Evolutionary conservation across 495 filamentous ascomycete species (phyloP).

Genomic region (Penicillium cosmopolitanum): DNA sequence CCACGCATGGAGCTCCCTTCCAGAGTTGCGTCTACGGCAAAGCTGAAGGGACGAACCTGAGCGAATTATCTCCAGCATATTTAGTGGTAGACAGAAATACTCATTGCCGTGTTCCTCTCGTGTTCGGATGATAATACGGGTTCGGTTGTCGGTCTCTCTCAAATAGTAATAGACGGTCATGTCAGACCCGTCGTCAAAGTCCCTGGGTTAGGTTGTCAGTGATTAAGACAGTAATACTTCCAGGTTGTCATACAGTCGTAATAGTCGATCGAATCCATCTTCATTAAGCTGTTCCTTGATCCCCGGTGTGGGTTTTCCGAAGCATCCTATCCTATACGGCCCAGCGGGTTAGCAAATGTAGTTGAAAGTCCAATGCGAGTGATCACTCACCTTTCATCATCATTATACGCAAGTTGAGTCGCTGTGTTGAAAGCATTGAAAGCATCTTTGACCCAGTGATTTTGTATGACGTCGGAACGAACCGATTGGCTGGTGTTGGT

Average conservation of each 20-base stretch:
- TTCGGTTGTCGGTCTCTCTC: slow-evolving; percentile 54
- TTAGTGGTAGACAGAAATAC: slow-evolving; percentile 55
- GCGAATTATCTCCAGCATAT: slow-evolving; percentile 57
- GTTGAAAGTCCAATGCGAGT: background rate
- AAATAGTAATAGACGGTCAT: slow-evolving; percentile 60
- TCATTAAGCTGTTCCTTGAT: slow-evolving; percentile 43
- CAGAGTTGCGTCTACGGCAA: slow-evolving; percentile 49
- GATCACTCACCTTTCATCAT: slow-evolving; percentile 45
- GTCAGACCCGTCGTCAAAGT: slow-evolving; percentile 44
- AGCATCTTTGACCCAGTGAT: slow-evolving; percentile 58
- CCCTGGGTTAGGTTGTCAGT: slow-evolving; percentile 30
- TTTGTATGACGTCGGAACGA: slow-evolving; percentile 29
- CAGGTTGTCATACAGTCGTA: slow-evolving; percentile 47
- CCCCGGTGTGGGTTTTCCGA: slow-evolving; percentile 44
- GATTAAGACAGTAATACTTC: too few species aligned
- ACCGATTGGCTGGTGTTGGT: slow-evolving; percentile 40
- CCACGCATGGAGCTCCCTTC: slow-evolving; percentile 54
- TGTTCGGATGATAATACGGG: slow-evolving; percentile 60
- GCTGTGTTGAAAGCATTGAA: slow-evolving; percentile 44
- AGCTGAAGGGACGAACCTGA: slow-evolving; percentile 57
- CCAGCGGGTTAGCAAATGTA: background rate
- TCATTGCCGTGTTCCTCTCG: slow-evolving; percentile 42
- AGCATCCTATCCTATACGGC: slow-evolving; percentile 48
- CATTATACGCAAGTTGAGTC: slow-evolving; percentile 39
- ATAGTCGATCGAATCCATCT: slow-evolving; percentile 40